These are phyloP conservation scores for Oryza australiensis DNA, from an alignment of 176 grass and related monocot genomes.

Conservation along the genomic window DNA sequence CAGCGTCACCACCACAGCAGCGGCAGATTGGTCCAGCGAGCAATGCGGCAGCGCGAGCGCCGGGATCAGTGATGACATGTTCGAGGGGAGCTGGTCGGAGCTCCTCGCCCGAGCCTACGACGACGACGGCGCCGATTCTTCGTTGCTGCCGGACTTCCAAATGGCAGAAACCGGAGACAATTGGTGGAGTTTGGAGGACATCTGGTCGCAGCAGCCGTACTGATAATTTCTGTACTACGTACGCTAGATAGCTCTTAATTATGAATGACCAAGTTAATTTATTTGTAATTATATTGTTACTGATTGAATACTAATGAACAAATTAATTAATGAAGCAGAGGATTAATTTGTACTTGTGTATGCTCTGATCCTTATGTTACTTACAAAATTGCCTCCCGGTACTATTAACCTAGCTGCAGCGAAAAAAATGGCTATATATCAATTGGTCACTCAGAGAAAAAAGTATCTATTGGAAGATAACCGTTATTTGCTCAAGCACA, in stretches of 20 bases:
- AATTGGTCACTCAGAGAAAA: too few species aligned
- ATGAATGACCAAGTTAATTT: background rate
- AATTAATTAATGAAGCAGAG: background rate
- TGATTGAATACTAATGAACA: background rate
- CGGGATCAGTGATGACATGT: constrained; percentile 14
- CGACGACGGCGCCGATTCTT: constrained; percentile 31
- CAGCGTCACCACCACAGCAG: background rate
- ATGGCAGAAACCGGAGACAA: constrained; percentile 43
- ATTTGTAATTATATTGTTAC: background rate
- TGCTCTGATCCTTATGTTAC: too few species aligned
- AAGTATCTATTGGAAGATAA: too few species aligned
- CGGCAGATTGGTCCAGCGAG: background rate
- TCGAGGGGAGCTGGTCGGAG: constrained; percentile 55
- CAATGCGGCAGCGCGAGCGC: constrained; percentile 12
- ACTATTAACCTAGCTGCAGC: too few species aligned
- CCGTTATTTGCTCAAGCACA: too few species aligned
- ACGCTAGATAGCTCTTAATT: background rate
- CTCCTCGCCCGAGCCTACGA: constrained; percentile 52
- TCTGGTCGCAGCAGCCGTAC: constrained; percentile 43
- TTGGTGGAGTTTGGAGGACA: constrained; percentile 68
- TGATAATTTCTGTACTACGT: background rate
- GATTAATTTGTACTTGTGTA: too few species aligned
- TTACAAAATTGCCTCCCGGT: too few species aligned
- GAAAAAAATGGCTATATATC: too few species aligned
- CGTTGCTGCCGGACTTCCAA: constrained; percentile 44